Evolutionary conservation across 495 filamentous ascomycete genomes (phyloP).

Genomic region (Aspergillus diversus): DNA sequence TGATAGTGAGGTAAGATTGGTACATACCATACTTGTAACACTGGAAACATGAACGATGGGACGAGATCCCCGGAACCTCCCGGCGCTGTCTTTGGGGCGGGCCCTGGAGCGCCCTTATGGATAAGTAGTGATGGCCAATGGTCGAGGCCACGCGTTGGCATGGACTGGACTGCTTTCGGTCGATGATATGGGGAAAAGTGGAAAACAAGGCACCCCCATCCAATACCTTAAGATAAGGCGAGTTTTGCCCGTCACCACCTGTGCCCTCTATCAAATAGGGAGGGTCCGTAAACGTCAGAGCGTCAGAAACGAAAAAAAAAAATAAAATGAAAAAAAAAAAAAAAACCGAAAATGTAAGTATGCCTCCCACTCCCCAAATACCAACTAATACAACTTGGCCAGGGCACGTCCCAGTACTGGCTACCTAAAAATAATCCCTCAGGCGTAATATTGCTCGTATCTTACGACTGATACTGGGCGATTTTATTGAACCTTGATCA

Average conservation of each 20-base stretch:
- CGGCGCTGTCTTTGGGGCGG: conserved; percentile 22
- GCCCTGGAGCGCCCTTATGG: not conserved
- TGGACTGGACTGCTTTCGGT: conserved; percentile 16
- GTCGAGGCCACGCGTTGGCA: conserved; percentile 26
- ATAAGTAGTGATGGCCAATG: conserved; percentile 28
- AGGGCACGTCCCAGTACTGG: not conserved
- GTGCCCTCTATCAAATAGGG: not conserved
- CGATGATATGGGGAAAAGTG: conserved; percentile 5
- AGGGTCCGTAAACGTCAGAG: not conserved
- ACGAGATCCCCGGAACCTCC: conserved; percentile 30
- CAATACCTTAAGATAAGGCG: not conserved
- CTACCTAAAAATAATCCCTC: conserved; percentile 16
- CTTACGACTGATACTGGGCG: not conserved
- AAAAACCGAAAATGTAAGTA: not conserved
- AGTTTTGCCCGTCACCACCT: not conserved
- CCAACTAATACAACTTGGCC: not conserved
- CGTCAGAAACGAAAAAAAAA: not conserved
- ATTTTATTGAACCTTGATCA: conserved; percentile 11
- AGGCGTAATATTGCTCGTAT: conserved; percentile 4
- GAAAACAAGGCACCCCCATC: not conserved
- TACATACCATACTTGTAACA: not conserved
- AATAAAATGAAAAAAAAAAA: not conserved
- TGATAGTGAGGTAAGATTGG: too few relatives aligned
- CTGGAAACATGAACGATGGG: not conserved
- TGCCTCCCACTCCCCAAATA: not conserved